Evolutionary conservation across 1,284 basidiomycete genomes (phyloP), one percentile per base, ranked within the genome.

Genomic region (Rhodotorula sp.): DNA sequence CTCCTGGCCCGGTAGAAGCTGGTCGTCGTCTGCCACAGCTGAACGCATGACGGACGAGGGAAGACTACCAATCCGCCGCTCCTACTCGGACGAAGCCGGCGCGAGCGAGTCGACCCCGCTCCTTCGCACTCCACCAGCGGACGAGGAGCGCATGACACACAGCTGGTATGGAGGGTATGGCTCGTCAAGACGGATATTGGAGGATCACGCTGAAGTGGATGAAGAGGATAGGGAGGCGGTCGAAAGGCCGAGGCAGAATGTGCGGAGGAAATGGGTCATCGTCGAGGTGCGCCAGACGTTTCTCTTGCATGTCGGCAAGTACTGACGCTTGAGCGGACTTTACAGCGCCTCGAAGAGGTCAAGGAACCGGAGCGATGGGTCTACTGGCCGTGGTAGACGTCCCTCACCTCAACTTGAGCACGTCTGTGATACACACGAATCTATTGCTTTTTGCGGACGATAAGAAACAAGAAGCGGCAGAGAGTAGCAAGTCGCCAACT

Each of bases 271-370:
- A 37, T 62, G 65, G 57, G 64, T 67, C 16, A 52, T 70, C 16
- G 48, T 52, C 54, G 68, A 70, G 64, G 68, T 70, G 44, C 30
- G 16, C 26, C 28, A 26, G 30, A 20, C 22, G n/a, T 11, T 18
- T 30, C 47, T 51, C n/a, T 2, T n/a, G 11, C 7, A 13, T 0
- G 16, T 1, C n/a, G 52, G n/a, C 40, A 9, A 44, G 31, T 20
- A 1, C 13, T n/a, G 30, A 34, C 20, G 0, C 16, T 20, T 48
- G 22, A 7, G 11, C 30, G 20, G 10, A 11, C 26, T 28, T 26
- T 26, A 52, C 59, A 69, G 67, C 63, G 56, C 2, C 56, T 69
- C 31, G 67, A 69, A 30, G 31, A 56, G 40, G 59, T 69, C 24
- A 34, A 52, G 54, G 67, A 65, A 26, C 30, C 50, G 9, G 22